A percentile compares a stretch with the other conserved stretches of the same genome.
Evolutionary conservation across 2,329 filamentous ascomycete species (phyloP).

Genomic region (Trichoderma lentiforme): DNA sequence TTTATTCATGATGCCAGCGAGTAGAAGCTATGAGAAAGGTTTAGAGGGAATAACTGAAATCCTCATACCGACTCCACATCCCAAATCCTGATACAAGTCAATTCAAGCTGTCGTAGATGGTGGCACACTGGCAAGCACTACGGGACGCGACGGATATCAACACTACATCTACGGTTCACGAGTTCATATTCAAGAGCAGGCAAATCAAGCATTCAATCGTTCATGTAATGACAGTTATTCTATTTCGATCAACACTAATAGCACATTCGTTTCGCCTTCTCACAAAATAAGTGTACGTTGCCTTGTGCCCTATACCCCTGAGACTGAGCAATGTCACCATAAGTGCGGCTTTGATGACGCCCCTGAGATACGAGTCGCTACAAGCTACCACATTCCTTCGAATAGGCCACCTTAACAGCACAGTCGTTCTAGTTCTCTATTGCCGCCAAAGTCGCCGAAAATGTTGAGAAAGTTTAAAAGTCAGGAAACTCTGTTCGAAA

Average conservation of each 20-base stretch:
- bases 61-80: background rate
- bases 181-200: background rate
- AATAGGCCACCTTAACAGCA: background rate
- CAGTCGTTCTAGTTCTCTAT: background rate
- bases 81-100: background rate
- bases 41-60: background rate
- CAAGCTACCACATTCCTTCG: background rate
- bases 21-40: background rate
- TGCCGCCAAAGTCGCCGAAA: background rate
- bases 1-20: background rate
- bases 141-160: background rate
- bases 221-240: background rate
- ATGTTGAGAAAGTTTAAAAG: background rate
- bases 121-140: background rate
- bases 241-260: background rate
- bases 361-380: background rate
- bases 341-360: background rate
- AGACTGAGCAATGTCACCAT: background rate
- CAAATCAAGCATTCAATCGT: background rate
- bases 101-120: background rate
- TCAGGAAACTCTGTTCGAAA: background rate
- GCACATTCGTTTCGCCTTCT: slow-evolving; percentile 58
- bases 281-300: slow-evolving; percentile 21
- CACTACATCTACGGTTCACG: background rate
- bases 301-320: background rate